A percentile compares a stretch with the other conserved stretches of the same genome.
Conservation (phyloP, 2,329 filamentous ascomycete genomes). For the Pyrenophora graminea region DNA sequence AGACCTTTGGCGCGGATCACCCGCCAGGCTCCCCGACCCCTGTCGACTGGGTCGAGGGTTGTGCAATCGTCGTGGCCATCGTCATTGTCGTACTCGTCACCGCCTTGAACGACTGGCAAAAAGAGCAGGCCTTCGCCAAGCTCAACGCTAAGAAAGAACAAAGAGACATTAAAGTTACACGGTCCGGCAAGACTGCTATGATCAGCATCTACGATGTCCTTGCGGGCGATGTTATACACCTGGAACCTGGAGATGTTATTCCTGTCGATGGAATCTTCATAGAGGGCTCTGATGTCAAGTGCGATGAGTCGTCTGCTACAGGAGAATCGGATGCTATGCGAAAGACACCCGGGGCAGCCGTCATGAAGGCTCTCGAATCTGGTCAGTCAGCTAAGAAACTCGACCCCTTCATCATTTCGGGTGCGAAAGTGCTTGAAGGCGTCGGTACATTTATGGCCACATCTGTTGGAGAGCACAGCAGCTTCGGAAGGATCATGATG, state of each 20-base stretch:
- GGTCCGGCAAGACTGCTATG: slow-evolving; percentile 67
- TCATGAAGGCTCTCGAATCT: slow-evolving; percentile 60
- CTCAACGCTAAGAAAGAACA: slow-evolving; percentile 46
- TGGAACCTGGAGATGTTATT: slow-evolving; percentile 70
- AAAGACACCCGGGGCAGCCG: slow-evolving; percentile 65
- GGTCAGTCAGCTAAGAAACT: slow-evolving; percentile 56
- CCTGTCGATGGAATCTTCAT: slow-evolving; percentile 73
- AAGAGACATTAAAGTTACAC: slow-evolving; percentile 52
- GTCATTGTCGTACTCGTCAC: slow-evolving; percentile 46
- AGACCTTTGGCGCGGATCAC: slow-evolving; percentile 59
- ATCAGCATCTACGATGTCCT: slow-evolving; percentile 64
- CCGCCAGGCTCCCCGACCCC: slow-evolving; percentile 48
- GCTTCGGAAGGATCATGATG: slow-evolving; percentile 62
- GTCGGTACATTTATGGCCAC: slow-evolving; percentile 60
- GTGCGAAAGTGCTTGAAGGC: slow-evolving; percentile 59
- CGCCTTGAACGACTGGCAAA: slow-evolving; percentile 45
- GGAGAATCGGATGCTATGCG: slow-evolving; percentile 73
- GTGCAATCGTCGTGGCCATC: slow-evolving; percentile 46
- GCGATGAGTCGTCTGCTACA: slow-evolving; percentile 73
- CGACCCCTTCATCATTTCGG: slow-evolving; percentile 67
- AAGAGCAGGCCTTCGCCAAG: slow-evolving; percentile 42
- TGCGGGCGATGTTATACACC: slow-evolving; percentile 70
- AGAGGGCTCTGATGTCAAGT: slow-evolving; percentile 66
- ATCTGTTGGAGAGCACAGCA: slow-evolving; percentile 60
- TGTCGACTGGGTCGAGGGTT: slow-evolving; percentile 48